phyloP scores from a whole-genome alignment of 345 rosid genomes.

The Rhodamnia argentea region DNA sequence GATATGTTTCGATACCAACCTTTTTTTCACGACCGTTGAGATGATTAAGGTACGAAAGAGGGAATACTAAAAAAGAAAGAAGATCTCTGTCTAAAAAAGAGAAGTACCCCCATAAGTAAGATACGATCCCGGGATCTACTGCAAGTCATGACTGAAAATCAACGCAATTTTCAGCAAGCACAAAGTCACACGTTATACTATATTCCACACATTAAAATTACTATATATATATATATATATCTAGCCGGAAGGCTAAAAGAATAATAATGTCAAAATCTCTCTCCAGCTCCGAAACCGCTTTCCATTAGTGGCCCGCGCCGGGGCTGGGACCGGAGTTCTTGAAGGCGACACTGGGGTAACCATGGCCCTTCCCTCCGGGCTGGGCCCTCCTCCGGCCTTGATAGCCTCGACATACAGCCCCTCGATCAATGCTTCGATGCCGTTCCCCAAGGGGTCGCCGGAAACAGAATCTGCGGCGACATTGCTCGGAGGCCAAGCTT shows the following conservation, averaged over 20 bases:
- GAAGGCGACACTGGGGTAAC: neutral
- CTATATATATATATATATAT: neutral
- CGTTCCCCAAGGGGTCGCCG: neutral
- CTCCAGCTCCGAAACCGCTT: neutral
- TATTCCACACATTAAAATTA: neutral
- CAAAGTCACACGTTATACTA: neutral
- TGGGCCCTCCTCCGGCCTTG: slow-evolving; percentile 25
- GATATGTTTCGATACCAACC: fast-evolving
- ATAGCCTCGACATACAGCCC: slow-evolving; percentile 14
- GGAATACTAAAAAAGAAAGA: neutral
- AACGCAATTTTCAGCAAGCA: neutral
- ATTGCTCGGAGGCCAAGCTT: slow-evolving; percentile 22
- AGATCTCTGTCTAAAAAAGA: neutral
- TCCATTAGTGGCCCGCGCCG: slow-evolving; percentile 18
- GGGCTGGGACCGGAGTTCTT: slow-evolving; percentile 13
- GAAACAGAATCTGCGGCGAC: neutral
- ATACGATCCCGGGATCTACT: neutral
- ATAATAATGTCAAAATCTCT: neutral
- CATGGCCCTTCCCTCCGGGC: slow-evolving; percentile 7
- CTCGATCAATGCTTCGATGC: neutral
- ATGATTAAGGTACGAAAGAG: neutral
- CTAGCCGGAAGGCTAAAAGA: neutral
- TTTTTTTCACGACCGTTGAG: neutral
- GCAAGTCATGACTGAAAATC: neutral
- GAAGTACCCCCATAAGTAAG: neutral